Base-by-base conservation (phyloP, 208 protist genomes). In the Crithidia mellificae region DNA sequence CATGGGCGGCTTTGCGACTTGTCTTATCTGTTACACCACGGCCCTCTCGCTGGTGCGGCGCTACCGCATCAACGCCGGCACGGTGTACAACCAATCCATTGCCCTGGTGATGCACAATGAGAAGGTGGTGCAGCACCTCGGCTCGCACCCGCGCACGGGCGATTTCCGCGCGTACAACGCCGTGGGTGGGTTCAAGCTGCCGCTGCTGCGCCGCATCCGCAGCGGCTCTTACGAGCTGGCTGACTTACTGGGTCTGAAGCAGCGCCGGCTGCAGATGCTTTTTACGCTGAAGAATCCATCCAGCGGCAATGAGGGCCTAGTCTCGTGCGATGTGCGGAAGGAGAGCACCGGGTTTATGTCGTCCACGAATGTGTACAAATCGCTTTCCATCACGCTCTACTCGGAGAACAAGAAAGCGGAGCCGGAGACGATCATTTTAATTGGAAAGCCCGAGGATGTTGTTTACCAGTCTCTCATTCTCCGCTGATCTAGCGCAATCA, bases 41-140 rank as follows among this genome's bases (percentile, higher is more conserved):
- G 49, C 66, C 24, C 24, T 96, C 17, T 66, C 74, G 14, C 43
- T 93, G n/a, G 36, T 80, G 27, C 78, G 85, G 3, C 84, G 87
- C n/a, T 71, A 69, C 39, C 76, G 73, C 54, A 96, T 96, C 53
- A 94, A 91, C 64, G 75, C 87, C 0, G 90, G 84, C 47, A 90
- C 88, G 0, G 91, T 96, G 49, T 96, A 96, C 79, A 96, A 96
- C 53, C 91, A 96, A 63, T 89, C 85, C 54, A 96, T 96, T 38
- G 85, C 91, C 29, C 74, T 96, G 24, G 91, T 85, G 24, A 92
- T 94, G 86, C 77, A 67, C 17, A 90, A 96, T 46, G 83, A 85
- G 47, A 84, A 78, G 78, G 91, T 96, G 41, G 57, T 80, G 54
- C 78, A 91, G 54, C 81, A 92, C 68, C 83, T 96, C 43, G 88